Base-by-base conservation (phyloP, 805 yeast species). In the Candida parachauliodes region DNA sequence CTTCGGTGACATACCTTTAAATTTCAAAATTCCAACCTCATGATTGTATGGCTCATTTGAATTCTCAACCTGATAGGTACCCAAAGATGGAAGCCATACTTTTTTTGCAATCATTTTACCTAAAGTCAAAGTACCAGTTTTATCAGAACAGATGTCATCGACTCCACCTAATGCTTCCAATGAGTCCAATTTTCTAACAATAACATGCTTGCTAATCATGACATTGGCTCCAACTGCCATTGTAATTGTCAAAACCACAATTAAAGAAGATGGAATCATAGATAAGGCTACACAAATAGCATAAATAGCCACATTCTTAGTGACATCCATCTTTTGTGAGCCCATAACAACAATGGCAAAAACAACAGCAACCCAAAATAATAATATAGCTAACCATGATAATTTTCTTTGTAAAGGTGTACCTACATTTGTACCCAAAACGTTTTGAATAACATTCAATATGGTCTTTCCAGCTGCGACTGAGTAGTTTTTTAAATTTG, bases 291-390 rank as follows among this genome's bases (percentile, higher is more conserved):
- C 89, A 63, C 94, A 87, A 51, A 88, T 81, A 18, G 96, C 95
- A 54, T 87, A 87, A 34, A 87, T 79, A 10, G 94, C 95, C 25
- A 87, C 93, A 48, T 86, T 88, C 40, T 71, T 76, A 47, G 77
- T 79, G n/a, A 87, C 95, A 9, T 65, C 51, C 59, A 86, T 79
- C 43, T 74, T 74, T 60, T 87, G 94, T 8, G 93, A 77, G 2
- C 81, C 94, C 94, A 87, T 83, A 3, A 85, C 94, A 14, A 88
- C 77, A 40, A 88, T 79, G 1, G 95, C 95, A 53, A 86, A 81
- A 1, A 88, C 48, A n/a, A 87, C 93, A 4, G 96, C 95, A 32
- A 87, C 64, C 49, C 70, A 69, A 47, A 87, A 86, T 32, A 88
- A 67, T 29, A 74, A 56, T 35, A 86, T 75, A 3, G 96, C 95